A percentile compares a stretch with the other conserved stretches of the same genome.
Evolutionary conservation across 106 monocot genomes (phyloP).

Genomic region (Agapanthus africanus): DNA sequence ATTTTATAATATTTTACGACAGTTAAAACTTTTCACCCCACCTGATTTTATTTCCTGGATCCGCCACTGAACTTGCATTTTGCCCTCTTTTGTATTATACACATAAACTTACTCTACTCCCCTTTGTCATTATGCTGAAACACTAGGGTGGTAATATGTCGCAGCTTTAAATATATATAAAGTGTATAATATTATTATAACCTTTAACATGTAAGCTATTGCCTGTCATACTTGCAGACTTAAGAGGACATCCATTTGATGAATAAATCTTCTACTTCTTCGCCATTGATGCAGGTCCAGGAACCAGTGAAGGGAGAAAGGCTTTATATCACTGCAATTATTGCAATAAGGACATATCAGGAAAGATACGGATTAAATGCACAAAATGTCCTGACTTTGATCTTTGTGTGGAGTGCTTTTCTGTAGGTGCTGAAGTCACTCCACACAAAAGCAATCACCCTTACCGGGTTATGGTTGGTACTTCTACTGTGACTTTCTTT

Average conservation of each 20-base stretch:
- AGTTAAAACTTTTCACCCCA: no score
- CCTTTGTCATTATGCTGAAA: no score
- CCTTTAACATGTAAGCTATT: no score
- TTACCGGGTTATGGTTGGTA: slow-evolving; percentile 93
- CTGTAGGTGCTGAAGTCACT: slow-evolving; percentile 91
- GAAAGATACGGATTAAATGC: slow-evolving; percentile 96
- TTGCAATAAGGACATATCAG: slow-evolving; percentile 97
- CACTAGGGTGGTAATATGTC: no score
- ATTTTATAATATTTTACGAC: no score
- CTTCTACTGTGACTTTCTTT: slow-evolving; percentile 5
- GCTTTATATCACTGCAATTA: slow-evolving; percentile 93
- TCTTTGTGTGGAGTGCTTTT: slow-evolving; percentile 97
- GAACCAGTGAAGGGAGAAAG: slow-evolving; percentile 67
- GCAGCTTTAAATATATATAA: no score
- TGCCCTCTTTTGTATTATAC: no score
- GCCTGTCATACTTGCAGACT: no score
- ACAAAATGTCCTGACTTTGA: slow-evolving; percentile 95
- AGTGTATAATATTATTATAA: not conserved
- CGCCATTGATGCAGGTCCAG: slow-evolving; percentile 41
- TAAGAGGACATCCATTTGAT: not conserved
- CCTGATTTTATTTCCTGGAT: no score
- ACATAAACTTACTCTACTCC: no score
- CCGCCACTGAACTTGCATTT: no score
- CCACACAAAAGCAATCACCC: slow-evolving; percentile 97
- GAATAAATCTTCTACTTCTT: no score